Evolutionary conservation across 2,329 filamentous ascomycete species (phyloP), one percentile per base, ranked within the genome.

Genomic region (Coniochaeta hoffmannii): DNA sequence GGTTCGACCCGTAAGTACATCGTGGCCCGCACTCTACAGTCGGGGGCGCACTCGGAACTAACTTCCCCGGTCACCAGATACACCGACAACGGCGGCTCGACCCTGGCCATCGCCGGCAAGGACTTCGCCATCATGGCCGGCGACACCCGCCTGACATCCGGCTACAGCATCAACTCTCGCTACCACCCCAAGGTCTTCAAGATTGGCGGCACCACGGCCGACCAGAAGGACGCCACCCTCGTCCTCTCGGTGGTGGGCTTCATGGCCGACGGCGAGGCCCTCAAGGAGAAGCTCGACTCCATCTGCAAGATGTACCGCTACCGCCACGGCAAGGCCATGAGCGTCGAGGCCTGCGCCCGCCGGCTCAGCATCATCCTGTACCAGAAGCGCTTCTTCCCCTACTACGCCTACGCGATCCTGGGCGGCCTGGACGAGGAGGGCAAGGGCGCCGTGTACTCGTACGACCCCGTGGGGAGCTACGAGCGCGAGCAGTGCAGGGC

Each of bases 271-370:
- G 94, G 94, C 58, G 86, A 92, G 66, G 93, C 94, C 34, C 80
- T 99, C 64, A 93, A 94, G 74, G 93, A 97, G 76, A 89, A 90
- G 61, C 83, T 97, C 61, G 93, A 97, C 70, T 87, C 90, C 60
- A 85, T 96, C 68, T 94, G 95, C 79, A 97, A 96, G 80, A 96
- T 97, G 87, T 97, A 97, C 83, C 89, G 89, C 67, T 97, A 97
- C 79, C 91, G 95, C 71, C 93, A 97, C 73, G 90, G 90, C 73
- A 99, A 97, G 79, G 85, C 90, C 62, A 99, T 99, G 87, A 87
- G 84, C 61, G 88, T 97, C 67, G 87, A 90, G 66, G 94, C 94
- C 51, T 97, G 93, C 74, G 95, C 94, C 55, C 93, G 97, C 76
- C 86, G 93, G 56, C 81, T 99, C 59, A 93, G 90, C 38, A 97